Conservation (phyloP, 495 filamentous ascomycete species). For the Rusavskia elegans region DNA sequence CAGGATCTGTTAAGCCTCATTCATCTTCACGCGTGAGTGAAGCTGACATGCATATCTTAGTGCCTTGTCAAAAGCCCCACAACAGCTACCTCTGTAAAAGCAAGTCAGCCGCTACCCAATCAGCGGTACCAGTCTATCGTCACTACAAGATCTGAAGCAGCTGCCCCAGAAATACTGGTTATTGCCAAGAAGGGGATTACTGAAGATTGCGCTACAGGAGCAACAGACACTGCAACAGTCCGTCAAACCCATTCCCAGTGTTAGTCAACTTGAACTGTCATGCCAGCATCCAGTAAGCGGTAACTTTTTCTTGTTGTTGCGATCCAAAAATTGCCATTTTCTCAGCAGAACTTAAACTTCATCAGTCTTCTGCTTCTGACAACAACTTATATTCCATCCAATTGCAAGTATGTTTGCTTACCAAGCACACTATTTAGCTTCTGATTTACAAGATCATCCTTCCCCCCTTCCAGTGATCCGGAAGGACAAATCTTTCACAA, state of each 20-base stretch:
- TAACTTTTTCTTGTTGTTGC: background rate
- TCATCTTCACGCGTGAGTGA: background rate
- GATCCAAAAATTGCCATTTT: too few species aligned
- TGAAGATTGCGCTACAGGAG: too few species aligned
- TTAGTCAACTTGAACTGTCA: conserved; percentile 4
- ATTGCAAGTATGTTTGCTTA: conserved; percentile 3
- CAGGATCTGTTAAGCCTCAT: background rate
- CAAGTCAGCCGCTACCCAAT: too few species aligned
- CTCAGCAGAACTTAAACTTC: background rate
- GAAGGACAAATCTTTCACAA: conserved; percentile 16
- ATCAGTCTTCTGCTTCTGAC: background rate
- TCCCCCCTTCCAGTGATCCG: conserved; percentile 14
- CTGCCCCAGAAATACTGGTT: background rate
- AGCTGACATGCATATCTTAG: background rate
- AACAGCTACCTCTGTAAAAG: too few species aligned
- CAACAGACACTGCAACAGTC: too few species aligned
- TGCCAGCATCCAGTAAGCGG: conserved; percentile 15
- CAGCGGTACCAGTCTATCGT: too few species aligned
- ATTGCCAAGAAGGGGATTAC: too few species aligned
- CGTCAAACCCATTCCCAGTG: too few species aligned
- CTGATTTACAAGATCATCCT: conserved; percentile 9
- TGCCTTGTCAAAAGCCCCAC: background rate
- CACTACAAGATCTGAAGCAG: background rate
- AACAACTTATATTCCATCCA: background rate
- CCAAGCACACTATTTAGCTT: conserved; percentile 3